Percentiles rank a stretch among this genome's conserved stretches.
phyloP scores from a whole-genome alignment of 2,329 filamentous ascomycete species.

The Stagonosporopsis tanaceti region DNA sequence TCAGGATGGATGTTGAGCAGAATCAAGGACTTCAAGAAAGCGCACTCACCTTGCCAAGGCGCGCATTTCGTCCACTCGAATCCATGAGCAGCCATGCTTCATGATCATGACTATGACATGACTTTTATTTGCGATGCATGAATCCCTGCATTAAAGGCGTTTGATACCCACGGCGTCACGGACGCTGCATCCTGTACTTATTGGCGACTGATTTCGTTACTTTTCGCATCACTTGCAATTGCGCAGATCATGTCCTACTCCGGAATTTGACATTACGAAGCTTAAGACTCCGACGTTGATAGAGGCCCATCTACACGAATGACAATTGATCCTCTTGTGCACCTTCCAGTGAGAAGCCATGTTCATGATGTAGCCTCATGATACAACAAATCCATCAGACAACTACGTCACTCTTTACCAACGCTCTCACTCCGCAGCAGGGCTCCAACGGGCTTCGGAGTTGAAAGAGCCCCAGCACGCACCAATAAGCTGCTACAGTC shows the following conservation, averaged over 20 bases:
- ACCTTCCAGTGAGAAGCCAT: background rate
- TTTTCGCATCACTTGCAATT: background rate
- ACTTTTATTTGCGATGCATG: slow-evolving; percentile 27
- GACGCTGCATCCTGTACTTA: slow-evolving; percentile 14
- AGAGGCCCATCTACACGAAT: background rate
- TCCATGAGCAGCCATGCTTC: slow-evolving; percentile 30
- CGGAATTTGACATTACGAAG: background rate
- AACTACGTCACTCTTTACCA: background rate
- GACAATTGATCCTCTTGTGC: background rate
- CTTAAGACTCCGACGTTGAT: background rate
- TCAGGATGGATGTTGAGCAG: slow-evolving; percentile 46
- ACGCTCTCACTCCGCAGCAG: background rate
- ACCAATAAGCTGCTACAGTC: background rate
- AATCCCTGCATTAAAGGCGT: slow-evolving; percentile 43
- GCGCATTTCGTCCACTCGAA: slow-evolving; percentile 47
- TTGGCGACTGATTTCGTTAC: background rate
- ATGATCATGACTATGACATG: slow-evolving; percentile 25
- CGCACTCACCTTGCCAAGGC: slow-evolving; percentile 39
- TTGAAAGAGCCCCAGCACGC: background rate
- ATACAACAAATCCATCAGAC: background rate
- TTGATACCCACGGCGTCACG: slow-evolving; percentile 41
- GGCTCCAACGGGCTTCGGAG: background rate
- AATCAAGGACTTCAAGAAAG: slow-evolving; percentile 41
- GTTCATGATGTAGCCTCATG: background rate
- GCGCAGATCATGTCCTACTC: background rate